Evolutionary conservation across 2,329 filamentous ascomycete species (phyloP).

Genomic region (Fusarium longipes): DNA sequence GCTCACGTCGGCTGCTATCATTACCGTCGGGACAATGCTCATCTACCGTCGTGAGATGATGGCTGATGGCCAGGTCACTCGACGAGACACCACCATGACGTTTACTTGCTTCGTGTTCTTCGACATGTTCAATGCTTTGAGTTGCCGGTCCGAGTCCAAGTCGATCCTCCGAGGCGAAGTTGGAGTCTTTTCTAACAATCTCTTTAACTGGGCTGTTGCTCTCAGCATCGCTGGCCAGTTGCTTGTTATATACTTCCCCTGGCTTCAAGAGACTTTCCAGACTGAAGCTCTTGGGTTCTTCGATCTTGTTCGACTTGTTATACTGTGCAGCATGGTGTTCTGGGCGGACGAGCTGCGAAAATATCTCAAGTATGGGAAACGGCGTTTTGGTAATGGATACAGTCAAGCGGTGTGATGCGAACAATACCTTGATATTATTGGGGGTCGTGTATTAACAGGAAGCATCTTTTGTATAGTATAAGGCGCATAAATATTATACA

Average conservation of each 20-base stretch:
- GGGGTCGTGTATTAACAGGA: neutral
- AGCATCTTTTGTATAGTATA: conserved; percentile 26
- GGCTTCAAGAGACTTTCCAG: conserved; percentile 94
- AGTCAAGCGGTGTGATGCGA: conserved; percentile 71
- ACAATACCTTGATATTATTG: conserved; percentile 3
- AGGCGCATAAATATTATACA: conserved; percentile 18
- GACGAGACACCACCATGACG: conserved; percentile 98
- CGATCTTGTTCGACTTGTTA: conserved; percentile 78
- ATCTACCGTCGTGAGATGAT: conserved; percentile 95
- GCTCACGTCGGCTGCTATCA: conserved; percentile 85
- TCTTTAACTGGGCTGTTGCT: conserved; percentile 96
- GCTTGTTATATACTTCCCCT: conserved; percentile 93
- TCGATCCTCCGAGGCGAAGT: conserved; percentile 89
- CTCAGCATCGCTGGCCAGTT: conserved; percentile 87
- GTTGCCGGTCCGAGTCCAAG: conserved; percentile 91
- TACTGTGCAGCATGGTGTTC: conserved; percentile 89
- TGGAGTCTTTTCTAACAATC: conserved; percentile 83
- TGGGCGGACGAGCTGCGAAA: conserved; percentile 95
- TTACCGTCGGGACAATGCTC: conserved; percentile 91
- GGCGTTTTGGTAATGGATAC: conserved; percentile 69
- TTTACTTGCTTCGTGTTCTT: conserved; percentile 99
- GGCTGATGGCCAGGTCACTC: conserved; percentile 82
- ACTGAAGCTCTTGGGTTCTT: conserved; percentile 83
- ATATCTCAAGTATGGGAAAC: conserved; percentile 72
- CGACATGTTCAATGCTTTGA: conserved; percentile 99